These are phyloP conservation scores for Sutorius australiensis DNA, from an alignment of 768 basidiomycete genomes.

Conservation along the genomic window DNA sequence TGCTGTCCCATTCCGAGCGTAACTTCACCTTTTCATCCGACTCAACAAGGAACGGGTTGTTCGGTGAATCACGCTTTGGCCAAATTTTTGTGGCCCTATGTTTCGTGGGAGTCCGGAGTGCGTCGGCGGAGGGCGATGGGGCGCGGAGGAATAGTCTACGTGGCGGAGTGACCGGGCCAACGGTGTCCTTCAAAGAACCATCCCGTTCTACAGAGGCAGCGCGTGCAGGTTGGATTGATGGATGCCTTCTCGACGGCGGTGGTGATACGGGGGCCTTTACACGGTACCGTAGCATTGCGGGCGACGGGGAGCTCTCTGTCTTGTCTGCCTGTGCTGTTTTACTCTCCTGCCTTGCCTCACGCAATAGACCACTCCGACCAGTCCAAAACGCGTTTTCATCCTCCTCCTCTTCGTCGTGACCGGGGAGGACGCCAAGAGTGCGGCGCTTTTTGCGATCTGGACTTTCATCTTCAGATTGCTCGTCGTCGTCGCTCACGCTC, in stretches of 20 bases:
- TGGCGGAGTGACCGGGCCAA: slow-evolving; percentile 25
- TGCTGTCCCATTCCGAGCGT: slow-evolving; percentile 30
- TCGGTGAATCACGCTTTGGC: slow-evolving; percentile 57
- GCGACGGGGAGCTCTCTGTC: slow-evolving; percentile 31
- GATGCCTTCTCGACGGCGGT: slow-evolving; percentile 58
- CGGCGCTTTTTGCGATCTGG: slow-evolving; percentile 39
- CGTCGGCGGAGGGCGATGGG: slow-evolving; percentile 14
- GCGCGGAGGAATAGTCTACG: slow-evolving; percentile 21
- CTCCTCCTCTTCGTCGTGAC: slow-evolving; percentile 51
- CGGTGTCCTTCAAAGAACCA: slow-evolving; percentile 4
- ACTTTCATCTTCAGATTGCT: slow-evolving; percentile 15
- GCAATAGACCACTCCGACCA: slow-evolving; percentile 18
- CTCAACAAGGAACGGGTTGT: slow-evolving; percentile 65
- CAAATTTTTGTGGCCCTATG: slow-evolving; percentile 33
- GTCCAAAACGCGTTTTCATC: slow-evolving; percentile 39
- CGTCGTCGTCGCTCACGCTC: slow-evolving; percentile 15
- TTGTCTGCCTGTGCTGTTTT: slow-evolving; percentile 3
- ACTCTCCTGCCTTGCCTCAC: slow-evolving; percentile 5
- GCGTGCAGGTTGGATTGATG: slow-evolving; percentile 25
- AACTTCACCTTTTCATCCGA: slow-evolving; percentile 17
- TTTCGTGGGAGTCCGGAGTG: slow-evolving; percentile 40
- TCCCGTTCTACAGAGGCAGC: slow-evolving; percentile 25
- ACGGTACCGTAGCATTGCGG: slow-evolving; percentile 33
- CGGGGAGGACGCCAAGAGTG: slow-evolving; percentile 30
- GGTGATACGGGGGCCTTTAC: slow-evolving; percentile 55